A percentile compares a stretch with the other conserved stretches of the same genome.
These are phyloP conservation scores for Clarkia xantiana DNA, from an alignment of 345 rosid species.

Conservation along the genomic window DNA sequence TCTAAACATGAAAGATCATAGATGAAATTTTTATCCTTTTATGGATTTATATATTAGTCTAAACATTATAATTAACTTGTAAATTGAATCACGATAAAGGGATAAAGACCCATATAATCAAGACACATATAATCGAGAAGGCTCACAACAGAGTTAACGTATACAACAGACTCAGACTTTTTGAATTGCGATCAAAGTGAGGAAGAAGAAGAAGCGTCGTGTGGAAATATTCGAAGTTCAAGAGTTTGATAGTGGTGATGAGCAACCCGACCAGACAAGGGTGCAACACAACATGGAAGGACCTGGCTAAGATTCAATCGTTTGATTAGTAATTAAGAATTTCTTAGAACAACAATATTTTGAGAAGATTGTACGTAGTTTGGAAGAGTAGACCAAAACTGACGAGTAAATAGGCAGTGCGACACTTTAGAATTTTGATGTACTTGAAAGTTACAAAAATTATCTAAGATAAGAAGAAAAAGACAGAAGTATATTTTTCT, in stretches of 20 bases:
- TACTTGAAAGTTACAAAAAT: no score
- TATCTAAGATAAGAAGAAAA: no score
- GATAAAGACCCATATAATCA: conserved; percentile 45
- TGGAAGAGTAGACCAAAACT: no score
- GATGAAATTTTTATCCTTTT: no score
- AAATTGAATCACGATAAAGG: conserved; percentile 18
- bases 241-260: conserved; percentile 16
- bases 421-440: no score
- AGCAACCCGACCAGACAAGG: conserved; percentile 1
- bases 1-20: conserved; percentile 54
- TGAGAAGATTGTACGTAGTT: no score
- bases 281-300: no score
- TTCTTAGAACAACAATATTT: no score
- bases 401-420: no score
- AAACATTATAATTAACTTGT: not conserved
- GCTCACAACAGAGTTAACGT: conserved; percentile 33
- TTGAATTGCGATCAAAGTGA: conserved; percentile 57
- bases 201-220: conserved; percentile 75
- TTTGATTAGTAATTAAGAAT: no score
- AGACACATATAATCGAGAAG: conserved; percentile 46
- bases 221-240: conserved; percentile 56
- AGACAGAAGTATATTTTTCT: no score
- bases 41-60: not conserved
- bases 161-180: conserved; percentile 44
- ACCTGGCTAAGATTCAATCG: no score